Base-by-base conservation (phyloP, 1,284 basidiomycete genomes). In the Grifola frondosa region DNA sequence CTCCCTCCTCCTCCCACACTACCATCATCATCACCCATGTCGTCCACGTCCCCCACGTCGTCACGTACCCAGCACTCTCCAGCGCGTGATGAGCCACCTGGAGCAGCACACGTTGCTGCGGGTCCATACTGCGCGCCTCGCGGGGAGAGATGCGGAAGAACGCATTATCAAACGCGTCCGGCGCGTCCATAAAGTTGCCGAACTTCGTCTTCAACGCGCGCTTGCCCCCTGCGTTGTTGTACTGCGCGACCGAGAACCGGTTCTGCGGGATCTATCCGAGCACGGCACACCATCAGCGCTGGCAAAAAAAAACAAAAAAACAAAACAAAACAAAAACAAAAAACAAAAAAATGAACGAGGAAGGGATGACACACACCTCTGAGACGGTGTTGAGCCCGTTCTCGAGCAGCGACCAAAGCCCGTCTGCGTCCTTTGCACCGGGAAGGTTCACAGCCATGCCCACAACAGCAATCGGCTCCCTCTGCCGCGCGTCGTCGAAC, bases 91-190 rank as follows among this genome's bases (percentile, higher is more conserved):
- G 77, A 1, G 81, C 80, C 2, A 75, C 70, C 23, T 81, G 83
- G 19, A 88, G 69, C 3, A 88, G 65, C 15, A 88, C 51, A 4
- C 84, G 74, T 53, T 86, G 84, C 52, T 88, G 85, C 5, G 85
- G 85, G 55, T 88, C 84, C 81, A 88, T 86, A 57, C 70, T 77
- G 43, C 67, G 75, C 6, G 84, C 84, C 60, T 88, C 85, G 5
- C 84, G 72, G 1, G 84, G 85, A 36, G 79, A 84, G 26, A 87
- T 75, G 46, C 77, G 75, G 70, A 88, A 88, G 59, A 87, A 85
- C 50, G 67, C 67, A 57, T 84, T 71, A 58, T 88, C 85, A 54
- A 88, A 88, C 33, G 70, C 68, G 48, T 77, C 77, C 16, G 71
- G 65, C 32, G 71, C 68, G 10, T 71, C 64, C 37, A 88, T 60